Percentiles rank a stretch among this genome's conserved stretches.
These are phyloP conservation scores for Lactifluus hygrophoroides DNA, from an alignment of 768 basidiomycete genomes.

Conservation along the genomic window DNA sequence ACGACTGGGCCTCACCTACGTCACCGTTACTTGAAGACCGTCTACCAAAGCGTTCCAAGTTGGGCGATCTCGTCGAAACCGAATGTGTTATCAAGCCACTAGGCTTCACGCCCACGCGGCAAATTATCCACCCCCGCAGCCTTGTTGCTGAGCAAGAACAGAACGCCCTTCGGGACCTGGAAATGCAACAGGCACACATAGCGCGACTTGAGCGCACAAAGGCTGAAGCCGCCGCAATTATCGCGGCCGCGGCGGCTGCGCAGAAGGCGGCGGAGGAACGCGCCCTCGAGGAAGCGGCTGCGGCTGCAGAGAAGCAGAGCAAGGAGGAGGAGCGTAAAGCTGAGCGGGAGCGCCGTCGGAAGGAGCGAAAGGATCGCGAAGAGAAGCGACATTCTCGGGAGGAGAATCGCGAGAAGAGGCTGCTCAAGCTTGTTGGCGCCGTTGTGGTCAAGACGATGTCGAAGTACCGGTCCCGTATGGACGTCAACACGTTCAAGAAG, in stretches of 20 bases:
- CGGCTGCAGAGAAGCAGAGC: conserved; percentile 20
- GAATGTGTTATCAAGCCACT: conserved; percentile 24
- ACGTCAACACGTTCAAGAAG: conserved; percentile 82
- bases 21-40: conserved; percentile 19
- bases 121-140: not conserved
- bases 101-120: conserved; percentile 12
- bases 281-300: conserved; percentile 19
- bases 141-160: not conserved
- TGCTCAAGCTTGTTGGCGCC: conserved; percentile 75
- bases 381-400: conserved; percentile 51
- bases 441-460: conserved; percentile 92
- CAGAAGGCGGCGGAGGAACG: conserved; percentile 21
- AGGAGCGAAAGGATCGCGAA: conserved; percentile 25
- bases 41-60: conserved; percentile 20
- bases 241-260: conserved; percentile 33
- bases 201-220: conserved; percentile 18
- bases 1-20: not conserved
- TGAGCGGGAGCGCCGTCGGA: conserved; percentile 23
- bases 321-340: conserved; percentile 20
- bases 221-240: conserved; percentile 32
- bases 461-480: conserved; percentile 70
- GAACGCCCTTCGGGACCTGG: not conserved
- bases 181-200: conserved; percentile 4
- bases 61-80: conserved; percentile 16
- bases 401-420: conserved; percentile 68